phyloP scores from a whole-genome alignment of 106 monocot species.

The Dendrobium officinale region DNA sequence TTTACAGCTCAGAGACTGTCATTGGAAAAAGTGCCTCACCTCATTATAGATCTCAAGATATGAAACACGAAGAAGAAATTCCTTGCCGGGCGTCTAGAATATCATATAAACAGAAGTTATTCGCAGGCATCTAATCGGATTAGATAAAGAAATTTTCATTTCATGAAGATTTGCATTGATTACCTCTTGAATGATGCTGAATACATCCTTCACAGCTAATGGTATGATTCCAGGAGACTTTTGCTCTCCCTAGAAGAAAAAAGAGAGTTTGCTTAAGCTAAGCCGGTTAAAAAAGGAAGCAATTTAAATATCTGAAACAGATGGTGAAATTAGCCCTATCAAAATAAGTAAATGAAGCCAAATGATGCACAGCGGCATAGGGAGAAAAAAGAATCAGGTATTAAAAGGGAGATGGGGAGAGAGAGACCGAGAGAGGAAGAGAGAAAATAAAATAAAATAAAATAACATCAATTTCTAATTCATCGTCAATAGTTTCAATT shows the following conservation, averaged over 20 bases:
- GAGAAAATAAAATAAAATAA: not conserved
- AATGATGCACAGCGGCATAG: not conserved
- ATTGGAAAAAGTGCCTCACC: constrained; percentile 31
- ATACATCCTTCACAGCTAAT: constrained; percentile 92
- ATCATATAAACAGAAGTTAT: constrained; percentile 5
- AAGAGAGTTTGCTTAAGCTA: not conserved
- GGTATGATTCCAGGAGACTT: constrained; percentile 98
- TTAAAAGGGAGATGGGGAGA: not conserved
- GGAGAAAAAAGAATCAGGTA: not conserved
- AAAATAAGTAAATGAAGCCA: not conserved
- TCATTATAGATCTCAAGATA: constrained; percentile 99
- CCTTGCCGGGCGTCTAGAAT: constrained; percentile 71
- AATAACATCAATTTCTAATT: not conserved
- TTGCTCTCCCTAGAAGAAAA: constrained; percentile 75
- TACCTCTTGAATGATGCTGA: constrained; percentile 98
- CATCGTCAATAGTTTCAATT: not conserved
- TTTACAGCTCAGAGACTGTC: not conserved
- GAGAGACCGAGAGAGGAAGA: no score
- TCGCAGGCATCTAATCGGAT: not conserved
- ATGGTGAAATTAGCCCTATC: not conserved
- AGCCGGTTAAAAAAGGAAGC: not conserved
- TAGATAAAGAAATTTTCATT: not conserved
- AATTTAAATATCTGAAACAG: not conserved
- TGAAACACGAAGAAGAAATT: constrained; percentile 98
- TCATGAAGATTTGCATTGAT: constrained; percentile 8